Evolutionary conservation across 139 green algal genomes (phyloP), one percentile per base, ranked within the genome.

Genomic region (Nannochloris sp.): DNA sequence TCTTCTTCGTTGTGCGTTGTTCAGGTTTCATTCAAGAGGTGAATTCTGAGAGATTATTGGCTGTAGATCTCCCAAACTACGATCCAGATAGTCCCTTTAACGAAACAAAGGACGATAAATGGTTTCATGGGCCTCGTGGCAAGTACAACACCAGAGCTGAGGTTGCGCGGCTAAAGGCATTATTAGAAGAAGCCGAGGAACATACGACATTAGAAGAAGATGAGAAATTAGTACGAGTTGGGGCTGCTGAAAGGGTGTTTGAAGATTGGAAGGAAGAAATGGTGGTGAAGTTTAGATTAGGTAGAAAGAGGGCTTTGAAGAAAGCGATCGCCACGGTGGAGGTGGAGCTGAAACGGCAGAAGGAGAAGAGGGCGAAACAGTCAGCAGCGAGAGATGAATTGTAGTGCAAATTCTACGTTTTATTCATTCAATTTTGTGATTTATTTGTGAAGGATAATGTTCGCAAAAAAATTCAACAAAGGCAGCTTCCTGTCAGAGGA

Each of bases 221-320:
- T 33, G 10, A 29, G 38, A 14, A 15, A 32, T 47, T 67, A 33
- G 46, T 67, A 32, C 46, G n/a, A 24, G 59, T 42, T 14, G 59
- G 33, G 4, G 2, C 36, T 42, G n/a, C n/a, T n/a, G n/a, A n/a
- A n/a, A n/a, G n/a, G n/a, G n/a, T n/a, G n/a, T 45, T 65, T 29
- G 35, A 9, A 1, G 2, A 3, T 32, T 67, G 60, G 60, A 35
- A 39, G 60, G 36, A 36, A 9, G 5, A 42, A 9, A 4, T 32
- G 60, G 36, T 67, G 37, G 38, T 67, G 39, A 10, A 24, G 4
- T 67, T 67, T 47, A 13, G 60, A 7, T 33, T 67, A 47, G 36
- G 12, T 25, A 46, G 60, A 46, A 67, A 67, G 60, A 32, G 24
- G 1, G 36, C 24, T 3, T 23, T 67, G 60, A 38, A 42, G 1